phyloP scores from a whole-genome alignment of 2,329 filamentous ascomycete species.

The Lasiodiplodia sp. region DNA sequence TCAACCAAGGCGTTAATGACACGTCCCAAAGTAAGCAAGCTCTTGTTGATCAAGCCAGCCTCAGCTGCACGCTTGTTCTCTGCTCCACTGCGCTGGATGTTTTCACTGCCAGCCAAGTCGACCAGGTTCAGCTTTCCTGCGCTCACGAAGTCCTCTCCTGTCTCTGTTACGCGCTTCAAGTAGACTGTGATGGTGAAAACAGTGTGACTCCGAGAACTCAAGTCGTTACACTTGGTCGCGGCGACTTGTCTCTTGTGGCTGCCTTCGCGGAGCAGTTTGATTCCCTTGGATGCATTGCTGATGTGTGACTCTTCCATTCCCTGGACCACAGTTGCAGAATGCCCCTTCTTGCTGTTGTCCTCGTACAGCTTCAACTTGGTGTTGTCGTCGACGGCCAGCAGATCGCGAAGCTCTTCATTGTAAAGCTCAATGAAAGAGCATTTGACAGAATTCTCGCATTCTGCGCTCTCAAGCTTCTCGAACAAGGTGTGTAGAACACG shows the following conservation, averaged over 20 bases:
- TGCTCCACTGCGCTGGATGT: constrained; percentile 94
- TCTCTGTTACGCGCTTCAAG: constrained; percentile 80
- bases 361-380: constrained; percentile 95
- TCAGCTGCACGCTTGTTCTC: constrained; percentile 98
- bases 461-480: constrained; percentile 77
- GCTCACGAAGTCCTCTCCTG: constrained; percentile 88
- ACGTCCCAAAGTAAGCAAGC: constrained; percentile 88
- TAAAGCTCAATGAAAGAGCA: constrained; percentile 99
- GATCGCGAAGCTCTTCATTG: constrained; percentile 93
- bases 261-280: constrained; percentile 86
- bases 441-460: constrained; percentile 87
- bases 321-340: constrained; percentile 86
- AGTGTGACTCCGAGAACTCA: constrained; percentile 95
- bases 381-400: constrained; percentile 81
- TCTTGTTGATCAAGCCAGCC: constrained; percentile 98
- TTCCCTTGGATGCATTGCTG: constrained; percentile 81
- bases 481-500: constrained; percentile 89
- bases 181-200: constrained; percentile 96
- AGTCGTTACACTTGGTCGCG: constrained; percentile 98
- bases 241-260: constrained; percentile 97
- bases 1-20: constrained; percentile 98
- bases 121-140: constrained; percentile 95
- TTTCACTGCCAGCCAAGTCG: constrained; percentile 95
- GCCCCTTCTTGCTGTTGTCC: constrained; percentile 84
- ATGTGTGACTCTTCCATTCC: constrained; percentile 98